phyloP scores from a whole-genome alignment of 345 rosid species.

The Excoecaria agallocha region DNA sequence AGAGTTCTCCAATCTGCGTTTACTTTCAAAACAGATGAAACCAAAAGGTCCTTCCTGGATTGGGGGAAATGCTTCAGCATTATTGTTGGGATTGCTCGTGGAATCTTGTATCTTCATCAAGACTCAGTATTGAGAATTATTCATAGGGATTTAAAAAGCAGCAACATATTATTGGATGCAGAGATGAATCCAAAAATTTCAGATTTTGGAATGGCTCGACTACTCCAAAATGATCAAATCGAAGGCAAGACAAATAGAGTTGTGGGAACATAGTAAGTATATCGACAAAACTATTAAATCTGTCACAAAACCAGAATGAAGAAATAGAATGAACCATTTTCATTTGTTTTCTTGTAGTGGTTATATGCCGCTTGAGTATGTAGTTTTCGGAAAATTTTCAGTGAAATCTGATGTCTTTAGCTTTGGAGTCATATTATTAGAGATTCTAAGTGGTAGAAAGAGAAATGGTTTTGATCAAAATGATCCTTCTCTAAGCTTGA shows the following conservation, averaged over 20 bases:
- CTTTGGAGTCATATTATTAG: constrained; percentile 1
- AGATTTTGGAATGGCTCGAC: not conserved
- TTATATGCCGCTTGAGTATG: constrained; percentile 27
- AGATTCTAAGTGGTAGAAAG: constrained; percentile 22
- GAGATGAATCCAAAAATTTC: constrained; percentile 52
- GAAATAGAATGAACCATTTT: not conserved
- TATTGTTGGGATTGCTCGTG: not conserved
- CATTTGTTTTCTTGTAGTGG: constrained; percentile 10
- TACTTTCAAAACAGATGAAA: not conserved
- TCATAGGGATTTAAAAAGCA: constrained; percentile 64
- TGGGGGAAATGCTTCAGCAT: not conserved
- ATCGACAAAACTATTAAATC: too few relatives aligned
- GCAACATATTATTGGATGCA: constrained; percentile 54
- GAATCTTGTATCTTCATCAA: not conserved
- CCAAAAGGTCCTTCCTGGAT: not conserved
- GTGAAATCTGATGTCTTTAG: constrained; percentile 22
- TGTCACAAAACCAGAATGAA: not conserved
- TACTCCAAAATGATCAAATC: constrained; percentile 36
- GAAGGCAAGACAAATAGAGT: constrained; percentile 53
- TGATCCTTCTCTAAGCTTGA: not conserved
- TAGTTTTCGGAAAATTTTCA: constrained; percentile 18
- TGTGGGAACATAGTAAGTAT: constrained; percentile 71
- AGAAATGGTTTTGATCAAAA: not conserved
- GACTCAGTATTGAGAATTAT: constrained; percentile 40
- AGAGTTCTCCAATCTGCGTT: too few relatives aligned